phyloP scores from a whole-genome alignment of 495 filamentous ascomycete species.

The Aspergillus haitiensis region DNA sequence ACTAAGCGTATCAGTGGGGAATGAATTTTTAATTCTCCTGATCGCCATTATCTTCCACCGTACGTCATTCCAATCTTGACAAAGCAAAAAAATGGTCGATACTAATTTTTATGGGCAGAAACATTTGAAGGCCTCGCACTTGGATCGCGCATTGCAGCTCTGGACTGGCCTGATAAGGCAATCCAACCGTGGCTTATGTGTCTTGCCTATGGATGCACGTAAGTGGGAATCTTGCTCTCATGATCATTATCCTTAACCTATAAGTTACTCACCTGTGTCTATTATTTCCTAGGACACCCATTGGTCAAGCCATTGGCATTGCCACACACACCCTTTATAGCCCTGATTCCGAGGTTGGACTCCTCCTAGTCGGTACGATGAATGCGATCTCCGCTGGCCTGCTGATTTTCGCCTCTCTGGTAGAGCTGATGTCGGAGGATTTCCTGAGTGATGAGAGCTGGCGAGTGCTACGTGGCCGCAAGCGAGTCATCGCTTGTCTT shows the following conservation, averaged over 20 bases:
- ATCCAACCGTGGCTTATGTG: conserved; percentile 63
- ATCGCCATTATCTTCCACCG: conserved; percentile 76
- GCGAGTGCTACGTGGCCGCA: conserved; percentile 60
- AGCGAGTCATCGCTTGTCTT: conserved; percentile 64
- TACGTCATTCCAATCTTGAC: conserved; percentile 14
- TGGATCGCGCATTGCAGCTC: conserved; percentile 65
- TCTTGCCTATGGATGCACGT: conserved; percentile 68
- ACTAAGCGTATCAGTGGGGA: conserved; percentile 67
- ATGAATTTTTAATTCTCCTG: conserved; percentile 69
- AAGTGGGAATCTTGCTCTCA: conserved; percentile 13
- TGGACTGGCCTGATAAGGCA: conserved; percentile 45
- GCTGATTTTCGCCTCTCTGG: conserved; percentile 59
- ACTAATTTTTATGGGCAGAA: conserved; percentile 34
- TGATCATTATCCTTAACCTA: background rate
- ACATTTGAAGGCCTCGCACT: conserved; percentile 69
- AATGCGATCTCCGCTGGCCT: conserved; percentile 68
- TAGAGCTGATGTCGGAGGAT: conserved; percentile 64
- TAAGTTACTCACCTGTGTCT: background rate
- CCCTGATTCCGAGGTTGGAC: conserved; percentile 60
- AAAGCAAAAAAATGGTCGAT: background rate
- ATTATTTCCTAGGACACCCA: conserved; percentile 62
- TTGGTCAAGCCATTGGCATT: conserved; percentile 81
- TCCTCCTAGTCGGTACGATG: conserved; percentile 67
- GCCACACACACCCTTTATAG: conserved; percentile 59
- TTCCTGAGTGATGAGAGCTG: conserved; percentile 62